Evolutionary conservation across 345 rosid species (phyloP).

Genomic region (thale cress (Arabidopsis thaliana)): TAIR10.1 NC_003074.8:23083501-23084000

Average conservation of each 20-base stretch:
- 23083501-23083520: neutral
- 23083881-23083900: neutral
- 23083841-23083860: conserved; percentile 18
- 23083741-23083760: neutral
- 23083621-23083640: neutral
- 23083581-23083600: neutral
- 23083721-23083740: conserved; percentile 17
- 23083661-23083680: neutral
- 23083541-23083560: too few relatives aligned
- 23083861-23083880: neutral
- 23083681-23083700: neutral
- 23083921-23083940: neutral
- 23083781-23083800: conserved; percentile 5
- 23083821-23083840: conserved; percentile 22
- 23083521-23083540: too few relatives aligned
- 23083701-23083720: neutral
- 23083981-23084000: too few relatives aligned
- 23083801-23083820: conserved; percentile 27
- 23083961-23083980: neutral
- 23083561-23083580: too few relatives aligned
- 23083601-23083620: neutral
- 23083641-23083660: too few relatives aligned
- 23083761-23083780: neutral
- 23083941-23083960: neutral
- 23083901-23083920: neutral